These are phyloP conservation scores for Colletotrichum sidae DNA, from an alignment of 2,329 filamentous ascomycete genomes.

Conservation along the genomic window DNA sequence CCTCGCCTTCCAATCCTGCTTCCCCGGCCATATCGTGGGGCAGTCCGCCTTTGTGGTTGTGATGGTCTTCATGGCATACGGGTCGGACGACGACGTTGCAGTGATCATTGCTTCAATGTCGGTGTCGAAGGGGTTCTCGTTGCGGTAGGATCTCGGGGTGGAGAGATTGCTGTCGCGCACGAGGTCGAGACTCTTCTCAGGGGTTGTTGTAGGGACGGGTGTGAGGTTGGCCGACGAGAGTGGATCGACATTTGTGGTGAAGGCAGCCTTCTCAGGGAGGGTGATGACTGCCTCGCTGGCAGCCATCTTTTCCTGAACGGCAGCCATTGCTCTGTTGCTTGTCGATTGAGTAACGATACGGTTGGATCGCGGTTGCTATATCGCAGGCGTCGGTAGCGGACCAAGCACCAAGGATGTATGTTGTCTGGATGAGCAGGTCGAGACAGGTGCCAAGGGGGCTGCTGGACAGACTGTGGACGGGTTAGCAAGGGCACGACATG, in stretches of 20 bases:
- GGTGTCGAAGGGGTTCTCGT: constrained; percentile 65
- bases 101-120: constrained; percentile 67
- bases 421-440: not conserved
- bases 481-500: constrained; percentile 31
- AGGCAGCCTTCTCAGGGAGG: constrained; percentile 33
- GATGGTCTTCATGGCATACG: constrained; percentile 48
- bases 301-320: constrained; percentile 27
- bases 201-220: constrained; percentile 31
- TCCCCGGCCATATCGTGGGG: constrained; percentile 67
- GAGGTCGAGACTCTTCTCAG: constrained; percentile 44
- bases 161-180: constrained; percentile 53
- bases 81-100: constrained; percentile 45
- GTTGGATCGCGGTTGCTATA: not conserved
- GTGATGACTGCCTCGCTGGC: constrained; percentile 20
- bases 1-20: constrained; percentile 70
- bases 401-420: constrained; percentile 5
- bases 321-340: constrained; percentile 16
- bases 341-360: constrained; percentile 20
- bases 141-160: constrained; percentile 56
- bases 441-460: constrained; percentile 22
- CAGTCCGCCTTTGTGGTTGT: constrained; percentile 59
- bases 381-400: not conserved
- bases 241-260: constrained; percentile 19
- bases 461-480: constrained; percentile 7
- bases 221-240: constrained; percentile 25